Evolutionary conservation across 1,139 yeast genomes (phyloP).

Genomic region (Saccharomyces hybrid): DNA sequence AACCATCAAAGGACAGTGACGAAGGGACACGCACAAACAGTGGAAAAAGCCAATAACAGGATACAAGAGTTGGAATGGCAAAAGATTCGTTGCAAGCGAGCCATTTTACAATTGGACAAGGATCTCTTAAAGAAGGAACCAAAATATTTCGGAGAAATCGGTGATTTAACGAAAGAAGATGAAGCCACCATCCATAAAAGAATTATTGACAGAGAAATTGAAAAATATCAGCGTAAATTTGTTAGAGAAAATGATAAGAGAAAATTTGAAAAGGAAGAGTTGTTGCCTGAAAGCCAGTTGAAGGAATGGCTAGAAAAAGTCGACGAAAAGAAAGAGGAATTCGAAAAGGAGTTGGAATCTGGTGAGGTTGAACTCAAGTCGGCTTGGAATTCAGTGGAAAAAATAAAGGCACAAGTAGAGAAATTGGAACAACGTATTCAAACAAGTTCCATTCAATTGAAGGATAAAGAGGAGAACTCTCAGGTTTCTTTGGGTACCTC

Average conservation of each 20-base stretch:
- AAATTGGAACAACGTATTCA: conserved; percentile 67
- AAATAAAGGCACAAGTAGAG: conserved; percentile 64
- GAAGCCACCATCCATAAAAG: conserved; percentile 50
- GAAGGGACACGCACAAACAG: conserved; percentile 72
- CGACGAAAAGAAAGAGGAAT: conserved; percentile 49
- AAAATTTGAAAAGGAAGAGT: conserved; percentile 47
- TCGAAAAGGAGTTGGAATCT: conserved; percentile 51
- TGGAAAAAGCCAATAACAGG: conserved; percentile 69
- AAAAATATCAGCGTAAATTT: conserved; percentile 57
- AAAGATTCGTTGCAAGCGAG: conserved; percentile 62
- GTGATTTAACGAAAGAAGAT: conserved; percentile 60
- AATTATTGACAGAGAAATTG: conserved; percentile 52
- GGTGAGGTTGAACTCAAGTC: conserved; percentile 55
- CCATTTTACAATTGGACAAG: conserved; percentile 62
- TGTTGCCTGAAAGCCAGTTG: conserved; percentile 48
- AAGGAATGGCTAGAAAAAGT: conserved; percentile 53
- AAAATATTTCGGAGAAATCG: conserved; percentile 59
- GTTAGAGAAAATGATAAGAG: conserved; percentile 72
- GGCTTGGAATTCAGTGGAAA: conserved; percentile 52
- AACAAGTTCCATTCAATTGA: conserved; percentile 63
- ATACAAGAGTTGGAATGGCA: conserved; percentile 81
- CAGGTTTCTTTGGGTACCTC: conserved; percentile 91
- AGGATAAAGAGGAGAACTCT: conserved; percentile 90
- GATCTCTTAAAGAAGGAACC: conserved; percentile 45
- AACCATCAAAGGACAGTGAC: conserved; percentile 94